Conservation (phyloP, 352 stramenopile species). For the Pelagophyceae sp. region DNA sequence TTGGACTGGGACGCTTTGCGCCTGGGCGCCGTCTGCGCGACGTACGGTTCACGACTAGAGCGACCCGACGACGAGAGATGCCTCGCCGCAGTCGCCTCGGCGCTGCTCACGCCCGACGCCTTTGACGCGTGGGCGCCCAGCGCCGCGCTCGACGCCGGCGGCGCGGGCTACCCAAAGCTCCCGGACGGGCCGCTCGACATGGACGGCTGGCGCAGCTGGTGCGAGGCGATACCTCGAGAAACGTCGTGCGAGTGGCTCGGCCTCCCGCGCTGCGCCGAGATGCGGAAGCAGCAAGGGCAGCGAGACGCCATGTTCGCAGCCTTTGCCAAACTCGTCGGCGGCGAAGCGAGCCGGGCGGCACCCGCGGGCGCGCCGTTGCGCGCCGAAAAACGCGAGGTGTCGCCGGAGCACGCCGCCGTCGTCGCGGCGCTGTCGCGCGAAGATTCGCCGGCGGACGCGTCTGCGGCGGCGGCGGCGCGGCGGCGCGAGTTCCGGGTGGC, state of each 20-base stretch:
- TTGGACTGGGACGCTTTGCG: conserved; percentile 97
- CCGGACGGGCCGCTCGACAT: conserved; percentile 48
- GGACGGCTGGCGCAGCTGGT: conserved; percentile 51
- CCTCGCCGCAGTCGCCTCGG: conserved; percentile 81
- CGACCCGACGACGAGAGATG: conserved; percentile 89
- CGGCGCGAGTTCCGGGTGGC: background rate
- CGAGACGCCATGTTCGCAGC: background rate
- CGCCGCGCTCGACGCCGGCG: background rate
- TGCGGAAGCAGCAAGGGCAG: background rate
- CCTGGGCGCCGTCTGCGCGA: conserved; percentile 84
- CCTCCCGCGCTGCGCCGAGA: conserved; percentile 46
- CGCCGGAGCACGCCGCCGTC: background rate
- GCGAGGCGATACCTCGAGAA: conserved; percentile 44
- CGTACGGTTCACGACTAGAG: conserved; percentile 95
- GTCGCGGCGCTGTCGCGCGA: background rate
- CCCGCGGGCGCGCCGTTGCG: background rate
- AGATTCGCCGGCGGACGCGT: background rate
- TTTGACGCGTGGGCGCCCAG: conserved; percentile 67
- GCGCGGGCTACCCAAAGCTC: conserved; percentile 47
- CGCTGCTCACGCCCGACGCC: conserved; percentile 80
- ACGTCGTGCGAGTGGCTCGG: conserved; percentile 58
- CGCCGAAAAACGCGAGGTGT: background rate
- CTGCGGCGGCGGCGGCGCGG: no score
- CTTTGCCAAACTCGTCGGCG: background rate
- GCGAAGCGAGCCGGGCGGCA: no score